Evolutionary conservation across 768 basidiomycete species (phyloP).

Genomic region (Kwoniella dejecticola): DNA sequence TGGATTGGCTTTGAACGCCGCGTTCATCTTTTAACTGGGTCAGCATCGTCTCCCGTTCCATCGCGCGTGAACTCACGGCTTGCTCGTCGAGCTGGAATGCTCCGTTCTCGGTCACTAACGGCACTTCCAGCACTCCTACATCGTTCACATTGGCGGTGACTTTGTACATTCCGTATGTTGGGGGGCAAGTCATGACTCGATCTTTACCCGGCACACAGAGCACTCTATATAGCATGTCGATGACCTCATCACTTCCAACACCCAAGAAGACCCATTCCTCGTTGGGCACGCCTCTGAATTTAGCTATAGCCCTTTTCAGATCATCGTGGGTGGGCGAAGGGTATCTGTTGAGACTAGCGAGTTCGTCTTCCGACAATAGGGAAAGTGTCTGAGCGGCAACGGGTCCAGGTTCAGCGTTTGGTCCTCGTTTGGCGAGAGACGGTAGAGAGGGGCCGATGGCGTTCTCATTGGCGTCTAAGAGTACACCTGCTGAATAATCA

Average conservation of each 20-base stretch:
- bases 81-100: slow-evolving; percentile 76
- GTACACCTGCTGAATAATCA: slow-evolving; percentile 86
- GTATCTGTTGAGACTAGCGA: slow-evolving; percentile 74
- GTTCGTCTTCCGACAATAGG: slow-evolving; percentile 29
- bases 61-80: slow-evolving; percentile 61
- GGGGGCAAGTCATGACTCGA: slow-evolving; percentile 83
- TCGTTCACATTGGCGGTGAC: slow-evolving; percentile 97
- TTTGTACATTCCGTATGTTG: slow-evolving; percentile 96
- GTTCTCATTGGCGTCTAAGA: slow-evolving; percentile 98
- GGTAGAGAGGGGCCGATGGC: slow-evolving; percentile 82
- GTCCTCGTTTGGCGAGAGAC: slow-evolving; percentile 35
- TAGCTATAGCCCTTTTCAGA: slow-evolving; percentile 75
- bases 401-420: not conserved
- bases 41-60: not conserved
- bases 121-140: slow-evolving; percentile 74
- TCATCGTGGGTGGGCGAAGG: slow-evolving; percentile 83
- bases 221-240: slow-evolving; percentile 89
- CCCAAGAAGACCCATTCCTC: slow-evolving; percentile 82
- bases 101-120: slow-evolving; percentile 77
- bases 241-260: slow-evolving; percentile 94
- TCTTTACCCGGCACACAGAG: slow-evolving; percentile 77
- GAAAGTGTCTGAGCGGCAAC: slow-evolving; percentile 25
- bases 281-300: slow-evolving; percentile 68
- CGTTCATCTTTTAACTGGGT: slow-evolving; percentile 35
- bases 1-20: slow-evolving; percentile 67